A percentile compares a stretch with the other conserved stretches of the same genome.
phyloP scores from a whole-genome alignment of 2,329 filamentous ascomycete genomes.

The Emericellopsis atlantica region DNA sequence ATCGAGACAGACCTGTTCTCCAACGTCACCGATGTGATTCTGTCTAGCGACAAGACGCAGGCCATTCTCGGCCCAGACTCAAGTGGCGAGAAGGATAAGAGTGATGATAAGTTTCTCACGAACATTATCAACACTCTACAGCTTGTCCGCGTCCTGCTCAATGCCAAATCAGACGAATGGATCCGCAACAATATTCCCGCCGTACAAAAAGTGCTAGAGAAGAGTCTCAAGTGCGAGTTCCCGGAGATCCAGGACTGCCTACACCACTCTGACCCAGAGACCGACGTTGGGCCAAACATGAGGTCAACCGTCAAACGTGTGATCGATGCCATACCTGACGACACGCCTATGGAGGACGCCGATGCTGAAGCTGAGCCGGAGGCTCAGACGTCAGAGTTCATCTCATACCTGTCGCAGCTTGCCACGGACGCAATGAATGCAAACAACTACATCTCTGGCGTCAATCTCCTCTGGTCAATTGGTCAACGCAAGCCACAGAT shows the following conservation, averaged over 20 bases:
- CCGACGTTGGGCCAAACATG: constrained; percentile 57
- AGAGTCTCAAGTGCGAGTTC: constrained; percentile 76
- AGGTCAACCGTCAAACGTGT: constrained; percentile 68
- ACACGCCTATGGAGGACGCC: constrained; percentile 55
- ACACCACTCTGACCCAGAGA: constrained; percentile 58
- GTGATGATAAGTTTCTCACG: constrained; percentile 73
- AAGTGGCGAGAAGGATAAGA: constrained; percentile 55
- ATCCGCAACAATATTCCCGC: constrained; percentile 63
- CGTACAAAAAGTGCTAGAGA: constrained; percentile 82
- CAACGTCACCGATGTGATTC: constrained; percentile 76
- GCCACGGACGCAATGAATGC: constrained; percentile 79
- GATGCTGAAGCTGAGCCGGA: constrained; percentile 80
- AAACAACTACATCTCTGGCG: constrained; percentile 70
- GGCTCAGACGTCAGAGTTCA: constrained; percentile 73
- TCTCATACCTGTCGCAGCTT: constrained; percentile 70
- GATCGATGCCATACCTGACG: constrained; percentile 79
- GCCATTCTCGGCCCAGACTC: constrained; percentile 42
- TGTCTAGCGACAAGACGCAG: constrained; percentile 67
- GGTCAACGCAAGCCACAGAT: constrained; percentile 73
- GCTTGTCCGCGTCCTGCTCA: constrained; percentile 79
- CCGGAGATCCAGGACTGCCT: constrained; percentile 89
- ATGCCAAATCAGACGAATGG: constrained; percentile 85
- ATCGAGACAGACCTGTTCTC: constrained; percentile 84
- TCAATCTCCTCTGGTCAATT: constrained; percentile 89
- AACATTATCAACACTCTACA: constrained; percentile 90